Evolutionary conservation across 2,329 filamentous ascomycete genomes (phyloP), one percentile per base, ranked within the genome.

Genomic region (Alternaria gansuensis): DNA sequence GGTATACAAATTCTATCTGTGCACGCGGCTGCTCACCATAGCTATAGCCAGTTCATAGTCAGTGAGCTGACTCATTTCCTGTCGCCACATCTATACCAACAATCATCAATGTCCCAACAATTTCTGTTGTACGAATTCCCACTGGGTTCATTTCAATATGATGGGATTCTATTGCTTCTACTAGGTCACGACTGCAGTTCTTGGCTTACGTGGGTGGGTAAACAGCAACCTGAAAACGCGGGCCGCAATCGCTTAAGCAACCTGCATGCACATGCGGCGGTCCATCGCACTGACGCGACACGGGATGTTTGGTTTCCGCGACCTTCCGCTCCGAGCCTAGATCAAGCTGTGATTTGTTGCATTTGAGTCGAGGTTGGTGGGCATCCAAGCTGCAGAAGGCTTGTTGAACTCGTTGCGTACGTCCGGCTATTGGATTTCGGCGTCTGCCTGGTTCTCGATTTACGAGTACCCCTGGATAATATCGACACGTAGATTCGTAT

Each of bases 261-360:
- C 31, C 28, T 43, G 31, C 40, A 43, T 45, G 40, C 41, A 36
- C 21, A 24, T 23, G 29, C 23, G 29, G 6, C 44, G 44, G 44
- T 21, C 29, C 44, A 48, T 54, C 40, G 51, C 40, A 31, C 51
- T 54, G 51, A 54, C 41, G 34, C 33, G 31, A 39, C 31, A 39
- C 41, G 31, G 26, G 51, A 36, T 26, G 51, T 26, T 5, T 48
- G 5, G 21, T 17, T 26, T 14, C 21, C 44, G 44, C 29, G 44
- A 48, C 44, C 21, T 26, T 48, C 44, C 44, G 21, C 7, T 48
- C 29, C 11, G 8, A 34, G 14, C 10, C 21, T 34, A 48, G 31
- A 2, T 14, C 44, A 36, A 14, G 13, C 21, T 17, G 13, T 36
- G 7, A 48, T 36, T 48, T 48, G 44, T 21, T 23, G 23, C 17